Percentiles rank a stretch among this genome's conserved stretches.
These are phyloP conservation scores for Gypsophila paniculata DNA, from an alignment of 179 eudicot genomes.

Conservation along the genomic window DNA sequence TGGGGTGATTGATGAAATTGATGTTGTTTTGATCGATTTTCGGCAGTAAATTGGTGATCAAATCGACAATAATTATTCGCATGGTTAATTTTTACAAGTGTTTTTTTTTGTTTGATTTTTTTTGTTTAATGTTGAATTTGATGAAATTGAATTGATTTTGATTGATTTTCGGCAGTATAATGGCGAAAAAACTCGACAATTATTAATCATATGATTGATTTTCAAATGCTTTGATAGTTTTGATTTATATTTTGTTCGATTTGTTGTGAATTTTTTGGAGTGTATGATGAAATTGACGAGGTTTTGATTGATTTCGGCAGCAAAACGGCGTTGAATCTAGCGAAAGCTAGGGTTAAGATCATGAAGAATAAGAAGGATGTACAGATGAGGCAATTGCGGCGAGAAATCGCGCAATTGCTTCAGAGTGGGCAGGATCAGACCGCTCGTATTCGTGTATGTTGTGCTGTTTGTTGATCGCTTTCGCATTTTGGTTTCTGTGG, in stretches of 20 bases:
- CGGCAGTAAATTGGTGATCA: slow-evolving; percentile 77
- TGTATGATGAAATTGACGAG: not conserved
- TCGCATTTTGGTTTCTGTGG: not conserved
- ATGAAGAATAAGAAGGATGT: slow-evolving; percentile 81
- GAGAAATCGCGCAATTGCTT: slow-evolving; percentile 77
- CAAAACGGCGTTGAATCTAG: slow-evolving; percentile 81
- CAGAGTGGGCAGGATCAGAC: slow-evolving; percentile 72
- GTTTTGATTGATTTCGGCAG: slow-evolving; percentile 36
- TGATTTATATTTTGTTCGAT: too few relatives aligned
- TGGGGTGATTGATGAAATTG: not conserved
- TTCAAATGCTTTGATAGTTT: too few relatives aligned
- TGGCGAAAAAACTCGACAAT: slow-evolving; percentile 41
- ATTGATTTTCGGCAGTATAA: slow-evolving; percentile 51
- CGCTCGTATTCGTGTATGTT: slow-evolving; percentile 72
- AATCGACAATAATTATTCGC: not conserved
- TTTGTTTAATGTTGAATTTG: too few relatives aligned
- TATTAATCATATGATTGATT: too few relatives aligned
- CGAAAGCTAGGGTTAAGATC: slow-evolving; percentile 64
- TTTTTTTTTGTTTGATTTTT: too few relatives aligned
- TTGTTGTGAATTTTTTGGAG: too few relatives aligned
- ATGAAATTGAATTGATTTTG: not conserved
- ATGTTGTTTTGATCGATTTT: slow-evolving; percentile 1
- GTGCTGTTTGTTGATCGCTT: slow-evolving; percentile 3
- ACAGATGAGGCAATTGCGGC: slow-evolving; percentile 63
- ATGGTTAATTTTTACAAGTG: too few relatives aligned